A percentile compares a stretch with the other conserved stretches of the same genome.
These are phyloP conservation scores for Penicillium capsulatum DNA, from an alignment of 2,329 filamentous ascomycete species.

Conservation along the genomic window DNA sequence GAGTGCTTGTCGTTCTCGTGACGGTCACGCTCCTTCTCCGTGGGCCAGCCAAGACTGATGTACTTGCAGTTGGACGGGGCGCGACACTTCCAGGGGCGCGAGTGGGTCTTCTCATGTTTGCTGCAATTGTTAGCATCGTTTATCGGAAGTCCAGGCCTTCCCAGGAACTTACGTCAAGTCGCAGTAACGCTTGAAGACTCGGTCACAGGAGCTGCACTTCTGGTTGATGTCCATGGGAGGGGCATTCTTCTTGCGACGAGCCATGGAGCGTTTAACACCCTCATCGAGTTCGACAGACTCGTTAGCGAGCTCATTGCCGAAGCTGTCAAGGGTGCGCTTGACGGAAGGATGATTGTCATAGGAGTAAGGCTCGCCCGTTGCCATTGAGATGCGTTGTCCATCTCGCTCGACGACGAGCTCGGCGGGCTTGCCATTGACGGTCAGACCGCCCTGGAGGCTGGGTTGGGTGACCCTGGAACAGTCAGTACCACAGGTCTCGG, in stretches of 20 bases:
- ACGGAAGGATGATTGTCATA: constrained; percentile 36
- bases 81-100: constrained; percentile 90
- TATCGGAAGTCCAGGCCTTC: background rate
- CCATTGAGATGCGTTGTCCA: constrained; percentile 73
- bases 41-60: constrained; percentile 84
- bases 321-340: constrained; percentile 49
- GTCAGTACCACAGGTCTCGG: background rate
- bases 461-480: constrained; percentile 56
- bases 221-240: constrained; percentile 78
- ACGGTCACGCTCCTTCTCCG: constrained; percentile 94
- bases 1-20: constrained; percentile 97
- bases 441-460: constrained; percentile 74
- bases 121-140: background rate
- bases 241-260: constrained; percentile 88
- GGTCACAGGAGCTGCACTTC: constrained; percentile 77
- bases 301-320: constrained; percentile 16
- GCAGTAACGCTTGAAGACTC: constrained; percentile 94
- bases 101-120: constrained; percentile 98
- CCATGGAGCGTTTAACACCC: constrained; percentile 88
- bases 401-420: constrained; percentile 74
- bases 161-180: constrained; percentile 63
- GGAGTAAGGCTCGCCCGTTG: constrained; percentile 60
- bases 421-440: constrained; percentile 74
- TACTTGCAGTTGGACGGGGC: constrained; percentile 83
- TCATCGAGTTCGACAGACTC: constrained; percentile 69